Evolutionary conservation across 192 early-diverging fungal genomes (phyloP), one percentile per base, ranked within the genome.

Genomic region (Dissophora globulifera): DNA sequence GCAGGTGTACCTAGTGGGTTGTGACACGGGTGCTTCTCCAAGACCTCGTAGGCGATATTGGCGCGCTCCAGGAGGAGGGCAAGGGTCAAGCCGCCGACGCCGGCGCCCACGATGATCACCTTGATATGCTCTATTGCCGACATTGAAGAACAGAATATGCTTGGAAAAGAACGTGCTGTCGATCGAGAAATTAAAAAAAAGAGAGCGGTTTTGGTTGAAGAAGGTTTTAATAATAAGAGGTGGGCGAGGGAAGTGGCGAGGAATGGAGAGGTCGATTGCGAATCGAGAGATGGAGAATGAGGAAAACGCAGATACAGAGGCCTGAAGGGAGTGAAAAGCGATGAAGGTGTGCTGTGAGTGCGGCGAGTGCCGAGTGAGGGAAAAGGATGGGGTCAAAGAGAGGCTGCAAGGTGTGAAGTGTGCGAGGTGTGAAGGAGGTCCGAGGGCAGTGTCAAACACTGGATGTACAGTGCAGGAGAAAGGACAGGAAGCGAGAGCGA

Each of bases 51-150:
- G 4, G 48, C 17, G 23, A 69, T 69, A 12, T 69, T 50, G 50
- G 67, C 67, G 3, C 47, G 55, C 42, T 69, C 67, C 2, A 69
- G 58, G 5, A 69, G 31, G 38, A 69, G 43, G 3, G 35, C 67
- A 9, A 69, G 47, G 38, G 48, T 53, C 2, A 69, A 49, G n/a
- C 67, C 67, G 5, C 56, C 67, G 27, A 69, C 54, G 27, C 67
- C 67, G 5, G 67, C 67, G 9, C 67, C 67, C 1, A 69, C 56
- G 11, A 69, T 60, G 7, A 53, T 20, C 7, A 69, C 40, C 11
- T 59, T 52, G 41, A 59, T 43, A 15, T 20, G 16, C 1, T 35
- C 16, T 23, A 50, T 26, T 15, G 50, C 38, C 1, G 27, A 15
- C 50, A 33, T 45, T 41, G 32, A n/a, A 7, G 30, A 38, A 35